These are phyloP conservation scores for Lactarius indigo DNA, from an alignment of 768 basidiomycete species.

Conservation along the genomic window DNA sequence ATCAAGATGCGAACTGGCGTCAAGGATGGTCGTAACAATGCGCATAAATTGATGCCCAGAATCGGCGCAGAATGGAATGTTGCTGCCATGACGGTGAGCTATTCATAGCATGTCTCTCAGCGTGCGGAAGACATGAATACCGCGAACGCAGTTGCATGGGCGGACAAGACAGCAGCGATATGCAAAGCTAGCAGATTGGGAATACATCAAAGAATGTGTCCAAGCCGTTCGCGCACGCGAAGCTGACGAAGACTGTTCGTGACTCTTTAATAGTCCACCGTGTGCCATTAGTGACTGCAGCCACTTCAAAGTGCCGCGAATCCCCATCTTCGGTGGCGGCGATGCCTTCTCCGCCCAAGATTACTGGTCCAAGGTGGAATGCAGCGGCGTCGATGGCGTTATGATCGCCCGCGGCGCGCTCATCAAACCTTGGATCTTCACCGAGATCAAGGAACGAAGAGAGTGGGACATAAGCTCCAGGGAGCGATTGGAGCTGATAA, in stretches of 20 bases:
- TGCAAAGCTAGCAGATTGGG: conserved; percentile 89
- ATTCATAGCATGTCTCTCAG: neutral
- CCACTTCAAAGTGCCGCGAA: conserved; percentile 56
- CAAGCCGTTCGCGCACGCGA: conserved; percentile 70
- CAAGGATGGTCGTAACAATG: conserved; percentile 78
- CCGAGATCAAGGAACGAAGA: conserved; percentile 86
- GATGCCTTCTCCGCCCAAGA: conserved; percentile 88
- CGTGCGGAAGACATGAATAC: neutral
- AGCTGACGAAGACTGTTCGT: conserved; percentile 65
- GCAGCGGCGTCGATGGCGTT: conserved; percentile 86
- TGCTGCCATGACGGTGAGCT: conserved; percentile 48
- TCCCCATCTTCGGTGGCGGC: conserved; percentile 97
- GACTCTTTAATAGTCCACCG: neutral
- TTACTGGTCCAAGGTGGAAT: conserved; percentile 73
- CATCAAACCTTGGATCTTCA: conserved; percentile 96
- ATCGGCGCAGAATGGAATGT: conserved; percentile 54
- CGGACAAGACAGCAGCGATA: conserved; percentile 94
- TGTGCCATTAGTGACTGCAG: neutral
- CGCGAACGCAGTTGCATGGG: conserved; percentile 79
- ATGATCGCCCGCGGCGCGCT: conserved; percentile 95
- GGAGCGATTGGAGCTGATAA: conserved; percentile 76
- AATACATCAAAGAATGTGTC: conserved; percentile 86
- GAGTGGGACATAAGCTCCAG: conserved; percentile 92
- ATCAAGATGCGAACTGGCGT: conserved; percentile 92
- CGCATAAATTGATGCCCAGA: conserved; percentile 89